Evolutionary conservation across 805 yeast genomes (phyloP).

Genomic region (Wickerhamomyces rabaulensis): DNA sequence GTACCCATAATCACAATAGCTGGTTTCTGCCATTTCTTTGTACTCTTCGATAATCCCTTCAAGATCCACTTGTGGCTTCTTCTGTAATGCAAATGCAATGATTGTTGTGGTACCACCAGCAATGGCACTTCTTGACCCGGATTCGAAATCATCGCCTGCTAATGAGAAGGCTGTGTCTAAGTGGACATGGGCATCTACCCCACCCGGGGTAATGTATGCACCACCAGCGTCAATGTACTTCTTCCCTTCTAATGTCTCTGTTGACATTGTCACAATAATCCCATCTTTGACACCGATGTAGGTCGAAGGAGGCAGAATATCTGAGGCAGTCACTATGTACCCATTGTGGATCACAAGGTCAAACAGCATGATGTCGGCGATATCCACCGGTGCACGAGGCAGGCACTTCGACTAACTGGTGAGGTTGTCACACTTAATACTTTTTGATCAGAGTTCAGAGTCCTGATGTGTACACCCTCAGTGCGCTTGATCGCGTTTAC

Average conservation of each 20-base stretch:
- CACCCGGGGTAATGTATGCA: conserved; percentile 45
- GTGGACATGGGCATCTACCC: conserved; percentile 47
- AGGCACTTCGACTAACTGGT: too few species aligned
- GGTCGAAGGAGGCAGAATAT: conserved; percentile 29
- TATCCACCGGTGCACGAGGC: too few species aligned
- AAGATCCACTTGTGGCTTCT: conserved; percentile 26
- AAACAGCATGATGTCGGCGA: conserved; percentile 6
- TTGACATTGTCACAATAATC: conserved; percentile 32
- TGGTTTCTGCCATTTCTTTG: conserved; percentile 25
- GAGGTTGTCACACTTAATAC: too few species aligned
- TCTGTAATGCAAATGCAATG: conserved; percentile 42
- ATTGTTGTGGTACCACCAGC: conserved; percentile 49
- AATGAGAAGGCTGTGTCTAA: conserved; percentile 37
- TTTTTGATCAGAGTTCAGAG: too few species aligned
- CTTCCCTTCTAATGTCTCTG: conserved; percentile 21
- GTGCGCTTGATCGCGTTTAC: not conserved
- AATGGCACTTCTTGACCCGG: conserved; percentile 40
- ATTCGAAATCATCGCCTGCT: conserved; percentile 39
- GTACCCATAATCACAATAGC: conserved; percentile 44
- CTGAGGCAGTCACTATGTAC: conserved; percentile 26
- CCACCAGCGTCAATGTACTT: conserved; percentile 41
- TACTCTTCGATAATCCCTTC: conserved; percentile 28
- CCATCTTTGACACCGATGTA: conserved; percentile 38
- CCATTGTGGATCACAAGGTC: conserved; percentile 28
- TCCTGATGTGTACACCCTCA: too few species aligned